These are phyloP conservation scores for Polygonum maritimum DNA, from an alignment of 148 eudicot species.

Conservation along the genomic window DNA sequence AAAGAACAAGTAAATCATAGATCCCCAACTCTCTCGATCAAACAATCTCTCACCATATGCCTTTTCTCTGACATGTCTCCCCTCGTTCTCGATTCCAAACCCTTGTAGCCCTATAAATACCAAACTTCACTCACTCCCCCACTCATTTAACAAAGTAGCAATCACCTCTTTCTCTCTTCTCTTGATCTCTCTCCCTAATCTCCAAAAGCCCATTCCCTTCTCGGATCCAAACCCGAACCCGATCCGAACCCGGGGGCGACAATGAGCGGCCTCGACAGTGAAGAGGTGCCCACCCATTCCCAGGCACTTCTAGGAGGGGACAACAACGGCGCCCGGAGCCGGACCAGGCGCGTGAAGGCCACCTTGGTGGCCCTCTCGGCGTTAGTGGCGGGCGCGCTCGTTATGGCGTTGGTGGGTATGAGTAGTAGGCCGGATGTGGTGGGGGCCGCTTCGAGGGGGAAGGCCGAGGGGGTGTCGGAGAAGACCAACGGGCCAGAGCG, in stretches of 20 bases:
- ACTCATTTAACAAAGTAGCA: neutral
- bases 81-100: neutral
- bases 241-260: neutral
- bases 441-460: constrained; percentile 34
- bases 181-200: neutral
- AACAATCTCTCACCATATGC: neutral
- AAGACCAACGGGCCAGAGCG: constrained; percentile 24
- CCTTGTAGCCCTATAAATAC: neutral
- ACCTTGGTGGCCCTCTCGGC: neutral
- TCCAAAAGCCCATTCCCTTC: neutral
- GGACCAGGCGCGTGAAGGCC: neutral
- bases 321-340: neutral
- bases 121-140: neutral
- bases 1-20: neutral
- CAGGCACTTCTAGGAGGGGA: neutral
- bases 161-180: neutral
- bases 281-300: neutral
- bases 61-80: neutral
- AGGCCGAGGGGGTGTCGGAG: constrained; percentile 46
- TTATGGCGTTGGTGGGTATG: constrained; percentile 18
- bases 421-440: neutral
- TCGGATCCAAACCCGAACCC: neutral
- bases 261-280: neutral
- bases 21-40: neutral
- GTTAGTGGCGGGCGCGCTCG: neutral